phyloP scores from a whole-genome alignment of 495 filamentous ascomycete genomes.

The Trichodelitschia bisporula region DNA sequence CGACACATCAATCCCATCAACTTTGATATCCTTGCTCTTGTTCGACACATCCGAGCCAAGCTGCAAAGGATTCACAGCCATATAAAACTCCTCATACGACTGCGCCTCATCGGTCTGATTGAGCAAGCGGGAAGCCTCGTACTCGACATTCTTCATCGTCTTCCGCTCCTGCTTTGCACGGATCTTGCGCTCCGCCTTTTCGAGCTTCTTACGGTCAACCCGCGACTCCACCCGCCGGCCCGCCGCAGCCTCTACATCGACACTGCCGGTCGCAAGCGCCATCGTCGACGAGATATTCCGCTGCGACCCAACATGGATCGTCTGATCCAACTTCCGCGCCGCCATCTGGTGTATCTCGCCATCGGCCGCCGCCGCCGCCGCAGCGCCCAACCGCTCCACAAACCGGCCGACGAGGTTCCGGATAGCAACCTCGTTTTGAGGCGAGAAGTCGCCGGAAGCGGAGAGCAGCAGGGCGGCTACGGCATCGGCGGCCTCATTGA shows the following conservation, averaged over 20 bases:
- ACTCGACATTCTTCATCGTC: slow-evolving; percentile 89
- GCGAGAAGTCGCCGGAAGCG: slow-evolving; percentile 55
- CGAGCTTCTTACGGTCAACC: slow-evolving; percentile 96
- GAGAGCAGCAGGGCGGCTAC: slow-evolving; percentile 75
- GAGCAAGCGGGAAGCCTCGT: slow-evolving; percentile 81
- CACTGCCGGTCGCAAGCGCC: slow-evolving; percentile 56
- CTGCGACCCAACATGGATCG: slow-evolving; percentile 84
- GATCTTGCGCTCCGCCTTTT: slow-evolving; percentile 97
- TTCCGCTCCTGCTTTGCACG: slow-evolving; percentile 97
- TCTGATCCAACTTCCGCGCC: slow-evolving; percentile 75
- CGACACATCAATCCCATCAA: slow-evolving; percentile 83
- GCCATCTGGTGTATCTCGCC: slow-evolving; percentile 35
- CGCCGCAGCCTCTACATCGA: slow-evolving; percentile 87
- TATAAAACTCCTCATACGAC: slow-evolving; percentile 98
- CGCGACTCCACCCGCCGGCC: slow-evolving; percentile 83
- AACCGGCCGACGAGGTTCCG: slow-evolving; percentile 73
- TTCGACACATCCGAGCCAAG: slow-evolving; percentile 37
- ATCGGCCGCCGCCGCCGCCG: slow-evolving; percentile 44
- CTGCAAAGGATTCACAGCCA: slow-evolving; percentile 94
- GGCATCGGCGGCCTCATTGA: slow-evolving; percentile 61
- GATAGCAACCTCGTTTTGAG: slow-evolving; percentile 49
- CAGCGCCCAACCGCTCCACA: slow-evolving; percentile 58
- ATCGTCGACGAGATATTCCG: slow-evolving; percentile 88
- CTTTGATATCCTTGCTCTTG: slow-evolving; percentile 98
- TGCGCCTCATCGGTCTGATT: slow-evolving; percentile 62